Evolutionary conservation across 139 green algal species (phyloP).

Genomic region (Mychonastes homosphaera): DNA sequence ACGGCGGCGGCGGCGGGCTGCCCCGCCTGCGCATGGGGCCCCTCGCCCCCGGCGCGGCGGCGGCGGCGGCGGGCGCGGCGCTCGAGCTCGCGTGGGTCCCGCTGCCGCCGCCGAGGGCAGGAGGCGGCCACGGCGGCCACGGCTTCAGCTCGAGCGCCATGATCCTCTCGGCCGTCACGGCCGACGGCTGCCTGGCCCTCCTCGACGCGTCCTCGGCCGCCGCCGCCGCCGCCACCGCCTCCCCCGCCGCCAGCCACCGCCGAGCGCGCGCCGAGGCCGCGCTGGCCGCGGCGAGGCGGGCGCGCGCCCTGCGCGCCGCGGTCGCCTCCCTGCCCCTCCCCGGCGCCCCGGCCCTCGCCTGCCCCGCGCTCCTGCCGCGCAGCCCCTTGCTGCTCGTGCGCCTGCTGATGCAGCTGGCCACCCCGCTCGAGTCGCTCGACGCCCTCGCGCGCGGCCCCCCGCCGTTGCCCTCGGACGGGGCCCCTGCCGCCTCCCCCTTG

Average conservation of each 20-base stretch:
- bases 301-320: conserved; percentile 1
- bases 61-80: conserved; percentile 20
- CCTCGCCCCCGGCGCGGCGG: conserved; percentile 7
- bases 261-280: conserved; percentile 16
- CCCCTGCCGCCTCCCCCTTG: not conserved
- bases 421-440: too few relatives aligned
- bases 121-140: not conserved
- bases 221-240: too few relatives aligned
- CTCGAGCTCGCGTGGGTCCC: conserved; percentile 49
- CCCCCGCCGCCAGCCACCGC: conserved; percentile 2
- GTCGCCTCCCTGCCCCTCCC: too few relatives aligned
- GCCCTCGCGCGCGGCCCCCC: too few relatives aligned
- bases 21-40: conserved; percentile 7
- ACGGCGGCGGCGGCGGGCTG: too few relatives aligned
- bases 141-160: not conserved
- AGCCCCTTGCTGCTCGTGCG: not conserved
- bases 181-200: conserved; percentile 33
- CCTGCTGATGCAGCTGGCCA: too few relatives aligned
- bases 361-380: conserved; percentile 4
- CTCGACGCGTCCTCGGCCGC: conserved; percentile 24
- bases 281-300: not conserved
- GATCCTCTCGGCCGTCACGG: not conserved
- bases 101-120: conserved; percentile 28
- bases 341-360: not conserved
- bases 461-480: too few relatives aligned